Evolutionary conservation across 768 basidiomycete genomes (phyloP).

Genomic region (Trametes cubensis): DNA sequence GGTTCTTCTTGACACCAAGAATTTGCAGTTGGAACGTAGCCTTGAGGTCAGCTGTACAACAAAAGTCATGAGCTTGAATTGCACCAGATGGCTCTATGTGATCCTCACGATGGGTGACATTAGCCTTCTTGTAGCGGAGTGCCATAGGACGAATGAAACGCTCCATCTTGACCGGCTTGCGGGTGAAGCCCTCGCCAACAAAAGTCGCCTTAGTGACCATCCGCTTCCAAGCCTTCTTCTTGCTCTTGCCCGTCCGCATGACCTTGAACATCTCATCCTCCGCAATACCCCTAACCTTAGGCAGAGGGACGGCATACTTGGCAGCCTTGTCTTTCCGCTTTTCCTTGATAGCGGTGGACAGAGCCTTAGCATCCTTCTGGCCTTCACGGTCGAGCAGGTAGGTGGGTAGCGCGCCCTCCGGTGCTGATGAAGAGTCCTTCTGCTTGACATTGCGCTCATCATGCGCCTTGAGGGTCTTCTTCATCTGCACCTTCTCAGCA

Average conservation of each 20-base stretch:
- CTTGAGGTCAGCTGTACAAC: constrained; percentile 80
- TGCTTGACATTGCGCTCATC: constrained; percentile 99
- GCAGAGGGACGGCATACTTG: constrained; percentile 94
- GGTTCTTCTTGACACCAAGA: constrained; percentile 98
- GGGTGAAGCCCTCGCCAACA: constrained; percentile 95
- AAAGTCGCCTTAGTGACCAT: constrained; percentile 99
- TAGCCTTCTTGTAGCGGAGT: constrained; percentile 95
- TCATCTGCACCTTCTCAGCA: constrained; percentile 97
- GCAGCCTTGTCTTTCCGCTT: constrained; percentile 99
- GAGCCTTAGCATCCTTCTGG: constrained; percentile 97
- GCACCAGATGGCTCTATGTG: not conserved
- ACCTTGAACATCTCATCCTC: constrained; percentile 99
- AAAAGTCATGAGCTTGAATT: constrained; percentile 1
- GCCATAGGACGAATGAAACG: constrained; percentile 98
- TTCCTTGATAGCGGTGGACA: constrained; percentile 96
- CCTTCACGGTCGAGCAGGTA: constrained; percentile 96
- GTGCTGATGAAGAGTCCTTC: constrained; percentile 77
- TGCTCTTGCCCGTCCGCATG: constrained; percentile 95
- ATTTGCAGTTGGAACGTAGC: constrained; percentile 99
- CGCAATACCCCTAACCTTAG: constrained; percentile 96
- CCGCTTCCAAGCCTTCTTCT: constrained; percentile 96
- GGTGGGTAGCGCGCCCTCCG: constrained; percentile 91
- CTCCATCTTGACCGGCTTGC: constrained; percentile 99
- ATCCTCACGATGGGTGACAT: constrained; percentile 93
- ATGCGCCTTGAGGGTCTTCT: constrained; percentile 99